Base-by-base conservation (phyloP, 192 early-diverging fungal species). In the Linnemannia hyalina region DNA sequence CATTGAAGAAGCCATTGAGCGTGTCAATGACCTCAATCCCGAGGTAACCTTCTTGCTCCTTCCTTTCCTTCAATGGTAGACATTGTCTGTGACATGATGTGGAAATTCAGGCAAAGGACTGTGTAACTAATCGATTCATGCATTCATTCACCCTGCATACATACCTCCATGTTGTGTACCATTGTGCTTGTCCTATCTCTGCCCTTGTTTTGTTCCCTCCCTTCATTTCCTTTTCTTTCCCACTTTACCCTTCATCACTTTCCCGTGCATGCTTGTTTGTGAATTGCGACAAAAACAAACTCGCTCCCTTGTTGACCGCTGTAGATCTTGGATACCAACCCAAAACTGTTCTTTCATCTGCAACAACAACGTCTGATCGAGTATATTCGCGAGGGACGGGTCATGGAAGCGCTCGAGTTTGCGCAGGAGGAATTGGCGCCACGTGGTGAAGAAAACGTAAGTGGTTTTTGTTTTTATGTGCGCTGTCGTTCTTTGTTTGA, bases 321-420 rank as follows among this genome's bases (percentile, higher is more conserved):
- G 60, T 80, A 97, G 96, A 96, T 99, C 57, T 82, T 99, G 73
- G 99, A 99, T 88, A 96, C 95, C 15, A 96, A 99, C 84, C 97
- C 98, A 26, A 91, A 94, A 71, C 89, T 99, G 15, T 99, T 94
- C 81, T 99, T 99, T 87, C 98, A 97, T 60, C 90, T 99, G 42
- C 98, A 99, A 89, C 97, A 98, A 89, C 99, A 99, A 89, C 94
- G 96, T 23, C 89, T 99, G 18, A 99, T 99, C 83, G 99, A 99
- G 82, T 92, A 95, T 32, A 99, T 99, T 78, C 92, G 97, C 9
- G 83, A 91, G 65, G 97, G 97, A 8, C 84, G 93, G 63, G 91
- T 97, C 29, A 88, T 88, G 46, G 97, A 96, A 69, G 99, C 98
- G 0, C 89, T 99, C 26, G 94, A 95, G 81, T 99, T 99, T 92